phyloP scores from a whole-genome alignment of 2,329 filamentous ascomycete genomes.

The Ophiostoma sp. region DNA sequence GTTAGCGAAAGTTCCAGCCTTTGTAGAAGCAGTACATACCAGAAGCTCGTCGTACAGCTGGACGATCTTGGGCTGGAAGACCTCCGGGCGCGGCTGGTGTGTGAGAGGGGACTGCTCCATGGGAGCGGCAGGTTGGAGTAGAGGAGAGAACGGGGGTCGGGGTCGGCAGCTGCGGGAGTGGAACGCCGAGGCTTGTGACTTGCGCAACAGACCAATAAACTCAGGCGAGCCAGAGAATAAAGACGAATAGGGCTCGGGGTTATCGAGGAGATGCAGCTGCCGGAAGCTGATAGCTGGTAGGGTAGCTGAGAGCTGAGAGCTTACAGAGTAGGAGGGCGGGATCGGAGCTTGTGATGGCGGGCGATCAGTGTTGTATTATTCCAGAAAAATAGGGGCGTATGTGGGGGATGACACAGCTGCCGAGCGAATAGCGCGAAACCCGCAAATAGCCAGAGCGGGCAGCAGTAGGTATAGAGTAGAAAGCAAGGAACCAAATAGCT shows the following conservation, averaged over 20 bases:
- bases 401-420: slow-evolving; percentile 5
- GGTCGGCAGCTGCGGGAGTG: background rate
- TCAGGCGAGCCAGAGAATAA: background rate
- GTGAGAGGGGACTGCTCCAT: slow-evolving; percentile 74
- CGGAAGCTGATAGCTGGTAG: background rate
- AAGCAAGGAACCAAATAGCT: background rate
- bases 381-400: slow-evolving; percentile 11
- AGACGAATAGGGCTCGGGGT: background rate
- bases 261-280: background rate
- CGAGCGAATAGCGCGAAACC: background rate
- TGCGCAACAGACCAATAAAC: background rate
- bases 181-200: background rate
- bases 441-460: background rate
- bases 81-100: slow-evolving; percentile 81
- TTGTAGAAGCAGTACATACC: background rate
- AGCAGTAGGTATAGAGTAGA: background rate
- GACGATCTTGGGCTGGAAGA: slow-evolving; percentile 91
- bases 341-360: slow-evolving; percentile 10
- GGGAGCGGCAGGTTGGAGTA: background rate
- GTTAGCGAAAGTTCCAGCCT: background rate
- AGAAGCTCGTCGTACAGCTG: slow-evolving; percentile 77
- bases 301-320: background rate
- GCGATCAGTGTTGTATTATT: slow-evolving; percentile 12
- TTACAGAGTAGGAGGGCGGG: background rate
- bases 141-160: background rate